Evolutionary conservation across 2,329 filamentous ascomycete genomes (phyloP), one percentile per base, ranked within the genome.

Genomic region (Amesomyces nigricolor): DNA sequence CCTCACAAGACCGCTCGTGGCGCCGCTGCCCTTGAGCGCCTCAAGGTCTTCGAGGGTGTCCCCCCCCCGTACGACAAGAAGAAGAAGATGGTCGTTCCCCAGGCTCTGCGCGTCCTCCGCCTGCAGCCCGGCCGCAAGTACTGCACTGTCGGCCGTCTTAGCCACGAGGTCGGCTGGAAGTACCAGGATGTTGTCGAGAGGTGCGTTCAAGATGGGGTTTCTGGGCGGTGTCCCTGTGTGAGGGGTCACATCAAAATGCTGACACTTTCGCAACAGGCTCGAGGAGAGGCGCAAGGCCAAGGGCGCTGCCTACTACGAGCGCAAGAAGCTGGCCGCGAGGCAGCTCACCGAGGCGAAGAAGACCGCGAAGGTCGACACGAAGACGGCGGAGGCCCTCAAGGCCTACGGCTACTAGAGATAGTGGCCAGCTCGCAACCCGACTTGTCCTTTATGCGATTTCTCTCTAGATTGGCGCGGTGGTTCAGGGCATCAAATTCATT

Each of bases 261-360:
- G 54, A 64, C 56, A n/a, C 40, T 45, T 47, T 50, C 58, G 67
- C 9, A 35, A 35, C 71, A 97, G 94, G 79, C 86, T 99, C 73
- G 94, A 99, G 85, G 94, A 99, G 86, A 86, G 92, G 79, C 89
- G 94, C 83, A 99, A 99, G 85, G 92, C 95, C 78, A 99, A 97
- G 90, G 88, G 91, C 73, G 85, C 88, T 69, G 94, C 94, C 75
- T 99, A 96, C 88, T 97, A 97, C 86, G 91, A 95, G 85, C 91
- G 91, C 85, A 99, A 97, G 94, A 96, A 95, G 90, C 85, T 90
- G 68, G 88, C 88, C 69, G 84, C 87, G 75, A 89, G 88, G 83
- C 89, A 95, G 81, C 80, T 96, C 69, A 81, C 86, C 68, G 89
- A 96, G 74, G 91, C 92, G 70, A 88, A 95, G 87, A 92, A 92